A percentile compares a stretch with the other conserved stretches of the same genome.
These are phyloP conservation scores for Plasmodium ovale DNA, from an alignment of 169 alveolate species.

Conservation along the genomic window DNA sequence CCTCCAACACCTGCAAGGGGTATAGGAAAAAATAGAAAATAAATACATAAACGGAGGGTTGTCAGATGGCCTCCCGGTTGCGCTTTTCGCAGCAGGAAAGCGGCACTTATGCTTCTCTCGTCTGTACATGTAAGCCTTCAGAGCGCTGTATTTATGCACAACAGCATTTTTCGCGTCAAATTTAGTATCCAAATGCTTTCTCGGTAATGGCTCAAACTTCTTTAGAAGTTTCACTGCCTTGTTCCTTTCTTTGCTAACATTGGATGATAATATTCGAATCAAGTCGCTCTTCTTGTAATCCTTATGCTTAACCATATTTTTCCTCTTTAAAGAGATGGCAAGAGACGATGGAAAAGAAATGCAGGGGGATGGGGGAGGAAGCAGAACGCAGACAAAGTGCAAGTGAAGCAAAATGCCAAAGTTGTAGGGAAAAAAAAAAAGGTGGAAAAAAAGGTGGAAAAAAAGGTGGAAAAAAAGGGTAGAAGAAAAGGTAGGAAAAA, in stretches of 20 bases:
- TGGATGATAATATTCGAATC: constrained; percentile 78
- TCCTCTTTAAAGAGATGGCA: too few species aligned
- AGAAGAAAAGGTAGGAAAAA: too few species aligned
- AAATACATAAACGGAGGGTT: not conserved
- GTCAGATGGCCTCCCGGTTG: too few species aligned
- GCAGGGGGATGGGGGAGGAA: too few species aligned
- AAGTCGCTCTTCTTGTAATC: constrained; percentile 84
- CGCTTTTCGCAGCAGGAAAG: not conserved
- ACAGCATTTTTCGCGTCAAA: constrained; percentile 81
- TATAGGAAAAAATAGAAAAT: constrained; percentile 3
- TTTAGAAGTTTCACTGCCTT: constrained; percentile 82
- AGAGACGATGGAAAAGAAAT: not conserved
- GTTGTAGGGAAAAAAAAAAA: too few species aligned
- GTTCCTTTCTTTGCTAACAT: constrained; percentile 82
- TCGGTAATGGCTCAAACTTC: constrained; percentile 86
- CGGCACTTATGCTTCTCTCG: not conserved
- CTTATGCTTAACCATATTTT: constrained; percentile 80
- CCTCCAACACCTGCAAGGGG: constrained; percentile 83
- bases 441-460: too few species aligned
- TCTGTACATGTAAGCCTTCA: constrained; percentile 81
- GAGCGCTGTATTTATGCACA: constrained; percentile 79
- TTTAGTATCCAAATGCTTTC: constrained; percentile 82
- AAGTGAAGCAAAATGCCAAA: not conserved
- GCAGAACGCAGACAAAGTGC: not conserved
- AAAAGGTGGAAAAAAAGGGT: too few species aligned